These are phyloP conservation scores for Zoysia japonica DNA, from an alignment of 176 grass and related monocot genomes.

Conservation along the genomic window DNA sequence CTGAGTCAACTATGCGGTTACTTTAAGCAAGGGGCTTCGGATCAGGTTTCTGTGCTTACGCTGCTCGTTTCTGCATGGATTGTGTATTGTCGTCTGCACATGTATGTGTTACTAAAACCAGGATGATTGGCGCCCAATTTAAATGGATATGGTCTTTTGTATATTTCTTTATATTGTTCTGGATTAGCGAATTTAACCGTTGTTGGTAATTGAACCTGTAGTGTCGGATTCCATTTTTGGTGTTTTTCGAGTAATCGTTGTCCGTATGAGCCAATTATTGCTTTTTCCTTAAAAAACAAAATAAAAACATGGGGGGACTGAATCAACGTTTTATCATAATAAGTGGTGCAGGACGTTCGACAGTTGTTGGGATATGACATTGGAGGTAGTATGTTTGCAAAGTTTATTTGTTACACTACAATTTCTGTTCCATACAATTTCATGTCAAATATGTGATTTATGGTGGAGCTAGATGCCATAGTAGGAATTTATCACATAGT, in stretches of 20 bases:
- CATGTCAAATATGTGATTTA: background rate
- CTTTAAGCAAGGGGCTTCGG: constrained; percentile 3
- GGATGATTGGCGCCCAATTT: constrained; percentile 1
- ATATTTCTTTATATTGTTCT: background rate
- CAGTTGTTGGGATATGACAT: background rate
- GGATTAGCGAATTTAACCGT: background rate
- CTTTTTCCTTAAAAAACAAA: background rate
- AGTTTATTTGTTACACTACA: background rate
- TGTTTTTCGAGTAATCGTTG: background rate
- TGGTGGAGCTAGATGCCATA: background rate
- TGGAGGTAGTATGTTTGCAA: background rate
- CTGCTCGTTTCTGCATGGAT: background rate
- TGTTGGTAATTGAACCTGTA: background rate
- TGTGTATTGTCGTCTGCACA: background rate
- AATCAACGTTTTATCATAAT: background rate
- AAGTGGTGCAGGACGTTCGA: background rate
- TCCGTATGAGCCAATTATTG: background rate
- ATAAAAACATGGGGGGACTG: background rate
- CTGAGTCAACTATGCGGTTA: background rate
- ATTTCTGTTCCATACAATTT: constrained; percentile 1
- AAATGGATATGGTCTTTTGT: background rate
- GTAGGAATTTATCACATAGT: background rate
- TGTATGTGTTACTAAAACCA: background rate
- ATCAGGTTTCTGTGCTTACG: background rate
- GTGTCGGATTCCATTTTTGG: constrained; percentile 5